phyloP scores from a whole-genome alignment of 805 yeast genomes.

The Clavispora vitiphila region DNA sequence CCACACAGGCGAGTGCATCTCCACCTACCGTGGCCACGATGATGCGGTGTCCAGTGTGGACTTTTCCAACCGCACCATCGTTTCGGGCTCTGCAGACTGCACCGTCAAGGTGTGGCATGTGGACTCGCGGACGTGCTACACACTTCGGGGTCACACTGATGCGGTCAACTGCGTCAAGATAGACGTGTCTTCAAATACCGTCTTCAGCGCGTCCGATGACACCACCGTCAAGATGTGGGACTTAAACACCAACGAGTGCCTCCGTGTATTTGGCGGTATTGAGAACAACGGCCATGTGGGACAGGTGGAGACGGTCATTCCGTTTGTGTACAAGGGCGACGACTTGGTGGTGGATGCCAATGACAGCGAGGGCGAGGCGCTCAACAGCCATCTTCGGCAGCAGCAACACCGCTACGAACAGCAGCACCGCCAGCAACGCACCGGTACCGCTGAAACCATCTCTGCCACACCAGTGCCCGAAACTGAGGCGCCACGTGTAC shows the following conservation, averaged over 20 bases:
- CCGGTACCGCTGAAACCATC: no score
- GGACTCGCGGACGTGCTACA: conserved; percentile 85
- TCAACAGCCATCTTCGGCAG: conserved; percentile 9
- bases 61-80: conserved; percentile 73
- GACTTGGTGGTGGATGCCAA: conserved; percentile 43
- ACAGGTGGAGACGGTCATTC: conserved; percentile 89
- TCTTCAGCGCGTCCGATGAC: conserved; percentile 88
- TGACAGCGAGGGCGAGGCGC: conserved; percentile 34
- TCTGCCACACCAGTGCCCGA: no score
- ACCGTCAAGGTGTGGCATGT: conserved; percentile 97
- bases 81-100: conserved; percentile 88
- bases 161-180: conserved; percentile 89
- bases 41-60: conserved; percentile 84
- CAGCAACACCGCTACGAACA: conserved; percentile 12
- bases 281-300: conserved; percentile 83
- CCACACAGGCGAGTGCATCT: conserved; percentile 87
- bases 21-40: conserved; percentile 90
- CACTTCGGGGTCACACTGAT: conserved; percentile 88
- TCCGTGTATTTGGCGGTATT: conserved; percentile 72
- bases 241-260: conserved; percentile 69
- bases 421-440: conserved; percentile 9
- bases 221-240: conserved; percentile 95
- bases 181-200: conserved; percentile 70
- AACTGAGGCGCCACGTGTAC: neutral
- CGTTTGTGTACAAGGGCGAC: conserved; percentile 64